Conservation (phyloP, 345 rosid species). For the Citrus trifoliata region DNA sequence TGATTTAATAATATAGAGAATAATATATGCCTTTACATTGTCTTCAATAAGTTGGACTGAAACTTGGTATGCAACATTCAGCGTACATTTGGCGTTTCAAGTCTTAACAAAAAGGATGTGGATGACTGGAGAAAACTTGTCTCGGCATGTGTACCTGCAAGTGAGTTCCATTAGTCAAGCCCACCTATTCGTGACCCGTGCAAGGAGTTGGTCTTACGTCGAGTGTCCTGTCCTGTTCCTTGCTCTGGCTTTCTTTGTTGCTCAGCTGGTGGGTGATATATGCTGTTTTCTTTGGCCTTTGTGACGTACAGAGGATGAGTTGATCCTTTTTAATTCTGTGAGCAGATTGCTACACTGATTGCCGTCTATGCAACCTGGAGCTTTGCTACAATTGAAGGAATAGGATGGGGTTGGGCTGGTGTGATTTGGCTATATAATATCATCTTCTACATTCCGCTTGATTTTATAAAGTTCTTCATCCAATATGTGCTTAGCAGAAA, state of each 20-base stretch:
- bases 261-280: slow-evolving; percentile 43
- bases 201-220: slow-evolving; percentile 54
- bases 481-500: slow-evolving; percentile 49
- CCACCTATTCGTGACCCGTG: slow-evolving; percentile 55
- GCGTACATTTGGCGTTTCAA: slow-evolving; percentile 49
- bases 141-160: slow-evolving; percentile 54
- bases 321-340: slow-evolving; percentile 1
- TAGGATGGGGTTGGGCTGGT: slow-evolving; percentile 68
- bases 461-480: slow-evolving; percentile 49
- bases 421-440: slow-evolving; percentile 59
- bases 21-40: background rate
- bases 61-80: slow-evolving; percentile 12
- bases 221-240: slow-evolving; percentile 55
- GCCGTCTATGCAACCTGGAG: slow-evolving; percentile 60
- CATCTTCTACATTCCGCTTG: slow-evolving; percentile 44
- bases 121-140: slow-evolving; percentile 48
- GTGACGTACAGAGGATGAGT: background rate
- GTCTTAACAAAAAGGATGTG: slow-evolving; percentile 33
- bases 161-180: slow-evolving; percentile 70
- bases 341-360: slow-evolving; percentile 50
- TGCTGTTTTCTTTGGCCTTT: background rate
- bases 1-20: background rate
- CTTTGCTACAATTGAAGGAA: slow-evolving; percentile 50
- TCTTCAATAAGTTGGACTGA: background rate
- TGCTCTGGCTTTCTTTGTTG: slow-evolving; percentile 36